phyloP scores from a whole-genome alignment of 148 eudicot species.

The Rhododendron simsii region DNA sequence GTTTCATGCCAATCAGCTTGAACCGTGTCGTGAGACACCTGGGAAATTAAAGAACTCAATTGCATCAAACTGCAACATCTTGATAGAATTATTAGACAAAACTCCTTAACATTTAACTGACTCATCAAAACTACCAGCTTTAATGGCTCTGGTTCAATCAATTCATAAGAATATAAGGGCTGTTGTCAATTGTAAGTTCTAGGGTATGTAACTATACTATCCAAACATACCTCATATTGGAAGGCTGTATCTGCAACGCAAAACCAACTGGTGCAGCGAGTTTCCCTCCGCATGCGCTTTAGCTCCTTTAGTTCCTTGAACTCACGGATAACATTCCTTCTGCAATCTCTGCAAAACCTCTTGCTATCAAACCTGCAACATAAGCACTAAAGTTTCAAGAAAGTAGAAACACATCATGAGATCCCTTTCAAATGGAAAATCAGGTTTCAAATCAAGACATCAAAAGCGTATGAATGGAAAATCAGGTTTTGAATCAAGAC shows the following conservation, averaged over 20 bases:
- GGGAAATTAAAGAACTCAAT: slow-evolving; percentile 11
- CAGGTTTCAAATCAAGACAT: not conserved
- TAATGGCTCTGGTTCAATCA: not conserved
- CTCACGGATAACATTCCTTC: slow-evolving; percentile 95
- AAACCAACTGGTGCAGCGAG: slow-evolving; percentile 91
- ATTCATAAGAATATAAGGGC: not conserved
- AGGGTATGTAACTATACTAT: not conserved
- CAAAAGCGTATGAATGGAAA: not conserved
- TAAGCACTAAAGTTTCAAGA: slow-evolving; percentile 11
- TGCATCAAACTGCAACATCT: slow-evolving; percentile 3
- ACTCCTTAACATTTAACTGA: not conserved
- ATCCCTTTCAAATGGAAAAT: not conserved
- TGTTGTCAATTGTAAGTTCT: too few species aligned
- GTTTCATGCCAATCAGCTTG: slow-evolving; percentile 94
- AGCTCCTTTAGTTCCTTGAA: slow-evolving; percentile 91
- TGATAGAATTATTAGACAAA: not conserved
- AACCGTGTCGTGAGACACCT: slow-evolving; percentile 80
- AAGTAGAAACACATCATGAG: slow-evolving; percentile 7
- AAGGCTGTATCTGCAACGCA: slow-evolving; percentile 91
- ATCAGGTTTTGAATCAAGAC: not conserved
- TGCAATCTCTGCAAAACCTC: slow-evolving; percentile 94
- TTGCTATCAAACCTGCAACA: slow-evolving; percentile 89
- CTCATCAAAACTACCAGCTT: not conserved
- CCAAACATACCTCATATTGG: slow-evolving; percentile 73
- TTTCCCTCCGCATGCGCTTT: slow-evolving; percentile 75